These are phyloP conservation scores for Penicillium verrucosum DNA, from an alignment of 2,329 filamentous ascomycete species.

Conservation along the genomic window DNA sequence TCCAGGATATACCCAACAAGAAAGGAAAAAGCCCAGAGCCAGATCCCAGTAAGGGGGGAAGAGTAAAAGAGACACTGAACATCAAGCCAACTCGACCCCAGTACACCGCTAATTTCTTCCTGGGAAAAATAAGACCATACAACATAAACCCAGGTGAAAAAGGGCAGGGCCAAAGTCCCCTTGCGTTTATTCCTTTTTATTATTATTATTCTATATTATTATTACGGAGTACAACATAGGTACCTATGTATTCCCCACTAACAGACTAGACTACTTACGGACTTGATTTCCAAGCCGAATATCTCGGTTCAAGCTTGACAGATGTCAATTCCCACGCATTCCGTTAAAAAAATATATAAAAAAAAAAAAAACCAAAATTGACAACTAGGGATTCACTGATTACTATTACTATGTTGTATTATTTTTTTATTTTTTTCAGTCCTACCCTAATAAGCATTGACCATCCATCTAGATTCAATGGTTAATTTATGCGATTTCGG, in stretches of 20 bases:
- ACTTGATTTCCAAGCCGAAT: background rate
- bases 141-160: background rate
- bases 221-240: no score
- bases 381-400: background rate
- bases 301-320: background rate
- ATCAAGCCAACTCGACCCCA: background rate
- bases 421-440: background rate
- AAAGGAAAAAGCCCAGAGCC: background rate
- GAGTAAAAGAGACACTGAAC: background rate
- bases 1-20: background rate
- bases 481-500: background rate
- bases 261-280: background rate
- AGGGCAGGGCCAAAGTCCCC: background rate
- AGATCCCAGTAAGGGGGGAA: constrained; percentile 9
- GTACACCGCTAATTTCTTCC: constrained; percentile 8
- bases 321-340: constrained; percentile 2
- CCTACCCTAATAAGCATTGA: constrained; percentile 1
- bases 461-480: background rate
- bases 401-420: background rate
- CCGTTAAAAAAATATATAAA: background rate
- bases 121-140: no score
- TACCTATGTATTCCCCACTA: background rate
- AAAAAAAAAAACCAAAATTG: background rate
- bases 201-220: background rate
- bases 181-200: background rate